Conservation (phyloP, 768 basidiomycete species). For the Polyporus arcularius region DNA sequence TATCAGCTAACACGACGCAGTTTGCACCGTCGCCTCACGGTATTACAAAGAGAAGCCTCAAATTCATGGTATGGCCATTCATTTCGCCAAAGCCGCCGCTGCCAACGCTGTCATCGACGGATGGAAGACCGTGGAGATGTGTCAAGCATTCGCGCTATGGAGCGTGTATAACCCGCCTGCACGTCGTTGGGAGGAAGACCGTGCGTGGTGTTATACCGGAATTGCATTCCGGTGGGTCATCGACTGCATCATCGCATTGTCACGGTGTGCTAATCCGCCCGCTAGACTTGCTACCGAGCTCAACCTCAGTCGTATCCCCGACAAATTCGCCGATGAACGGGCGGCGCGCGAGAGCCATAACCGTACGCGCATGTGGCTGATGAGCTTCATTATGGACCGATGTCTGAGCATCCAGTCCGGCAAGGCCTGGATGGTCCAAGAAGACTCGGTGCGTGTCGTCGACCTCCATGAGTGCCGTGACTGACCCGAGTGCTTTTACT, state of each 20-base stretch:
- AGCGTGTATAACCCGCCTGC: conserved; percentile 63
- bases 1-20: conserved; percentile 29
- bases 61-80: conserved; percentile 57
- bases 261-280: neutral
- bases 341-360: conserved; percentile 68
- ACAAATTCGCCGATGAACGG: conserved; percentile 48
- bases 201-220: conserved; percentile 73
- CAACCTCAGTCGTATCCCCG: conserved; percentile 56
- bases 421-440: conserved; percentile 64
- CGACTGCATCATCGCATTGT: neutral
- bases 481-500: conserved; percentile 27
- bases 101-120: conserved; percentile 61
- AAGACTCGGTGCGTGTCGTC: conserved; percentile 60
- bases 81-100: conserved; percentile 63
- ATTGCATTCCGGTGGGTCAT: conserved; percentile 60
- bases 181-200: conserved; percentile 68
- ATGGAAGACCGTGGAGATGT: conserved; percentile 70
- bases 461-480: conserved; percentile 34
- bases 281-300: conserved; percentile 71
- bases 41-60: conserved; percentile 58
- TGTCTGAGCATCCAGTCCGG: conserved; percentile 77
- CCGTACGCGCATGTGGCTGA: conserved; percentile 72
- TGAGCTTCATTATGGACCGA: conserved; percentile 74
- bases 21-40: conserved; percentile 71
- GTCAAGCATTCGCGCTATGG: conserved; percentile 74